These are phyloP conservation scores for Glarea lozoyensis DNA, from an alignment of 495 filamentous ascomycete species.

Conservation along the genomic window DNA sequence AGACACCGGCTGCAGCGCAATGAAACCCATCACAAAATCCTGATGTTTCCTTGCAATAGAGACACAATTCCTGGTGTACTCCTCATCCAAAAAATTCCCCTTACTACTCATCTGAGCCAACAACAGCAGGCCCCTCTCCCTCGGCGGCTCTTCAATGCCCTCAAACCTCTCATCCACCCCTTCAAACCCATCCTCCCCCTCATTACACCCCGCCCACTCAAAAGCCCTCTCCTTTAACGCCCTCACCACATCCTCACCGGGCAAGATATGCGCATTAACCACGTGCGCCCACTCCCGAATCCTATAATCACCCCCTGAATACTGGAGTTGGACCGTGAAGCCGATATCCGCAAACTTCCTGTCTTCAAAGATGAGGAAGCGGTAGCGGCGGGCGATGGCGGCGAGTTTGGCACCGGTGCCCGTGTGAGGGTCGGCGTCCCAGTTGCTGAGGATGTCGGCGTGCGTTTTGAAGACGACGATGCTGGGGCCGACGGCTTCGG, in stretches of 20 bases:
- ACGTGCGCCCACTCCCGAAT: slow-evolving; percentile 80
- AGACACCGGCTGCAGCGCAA: slow-evolving; percentile 59
- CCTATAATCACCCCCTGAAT: slow-evolving; percentile 60
- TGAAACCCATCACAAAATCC: slow-evolving; percentile 81
- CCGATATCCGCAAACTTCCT: slow-evolving; percentile 82
- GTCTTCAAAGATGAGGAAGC: slow-evolving; percentile 82
- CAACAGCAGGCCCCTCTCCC: slow-evolving; percentile 65
- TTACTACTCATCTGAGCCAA: slow-evolving; percentile 82
- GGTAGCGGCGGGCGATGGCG: slow-evolving; percentile 56
- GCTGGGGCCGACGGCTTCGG: slow-evolving; percentile 50
- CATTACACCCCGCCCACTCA: slow-evolving; percentile 41
- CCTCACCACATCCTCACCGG: slow-evolving; percentile 65
- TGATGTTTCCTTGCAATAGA: slow-evolving; percentile 70
- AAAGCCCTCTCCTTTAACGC: slow-evolving; percentile 59
- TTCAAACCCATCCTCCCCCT: slow-evolving; percentile 45
- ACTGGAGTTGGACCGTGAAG: slow-evolving; percentile 73
- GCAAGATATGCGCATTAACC: slow-evolving; percentile 68
- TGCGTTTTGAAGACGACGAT: slow-evolving; percentile 72
- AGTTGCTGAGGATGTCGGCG: slow-evolving; percentile 64
- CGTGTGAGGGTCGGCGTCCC: slow-evolving; percentile 50
- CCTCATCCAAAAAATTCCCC: slow-evolving; percentile 62
- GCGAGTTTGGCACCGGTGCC: slow-evolving; percentile 52
- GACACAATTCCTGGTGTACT: slow-evolving; percentile 67
- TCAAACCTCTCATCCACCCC: slow-evolving; percentile 36
- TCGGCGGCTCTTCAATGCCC: slow-evolving; percentile 54